A percentile compares a stretch with the other conserved stretches of the same genome.
These are phyloP conservation scores for Chalaropsis ovoidea DNA, from an alignment of 2,329 filamentous ascomycete genomes.

Conservation along the genomic window DNA sequence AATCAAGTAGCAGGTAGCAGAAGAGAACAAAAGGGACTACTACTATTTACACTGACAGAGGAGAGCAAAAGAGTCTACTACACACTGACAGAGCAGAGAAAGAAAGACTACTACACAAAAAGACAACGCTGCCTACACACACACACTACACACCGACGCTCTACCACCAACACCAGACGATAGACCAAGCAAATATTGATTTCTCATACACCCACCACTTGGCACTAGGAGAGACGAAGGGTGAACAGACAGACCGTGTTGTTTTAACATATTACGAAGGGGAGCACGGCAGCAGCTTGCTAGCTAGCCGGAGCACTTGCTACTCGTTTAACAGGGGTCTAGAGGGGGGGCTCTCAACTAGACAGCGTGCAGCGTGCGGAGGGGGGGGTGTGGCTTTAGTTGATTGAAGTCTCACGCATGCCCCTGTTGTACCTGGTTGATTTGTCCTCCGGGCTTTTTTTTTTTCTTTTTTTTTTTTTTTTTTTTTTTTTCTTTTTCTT, in stretches of 20 bases:
- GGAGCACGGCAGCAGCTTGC: slow-evolving; percentile 16
- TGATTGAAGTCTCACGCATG: background rate
- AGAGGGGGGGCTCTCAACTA: background rate
- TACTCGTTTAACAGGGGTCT: slow-evolving; percentile 18
- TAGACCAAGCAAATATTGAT: slow-evolving; percentile 2
- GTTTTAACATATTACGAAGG: slow-evolving; percentile 21
- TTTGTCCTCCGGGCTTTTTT: too few species aligned
- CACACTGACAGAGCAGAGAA: background rate
- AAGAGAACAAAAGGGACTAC: too few species aligned
- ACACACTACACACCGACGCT: background rate
- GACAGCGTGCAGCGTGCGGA: background rate
- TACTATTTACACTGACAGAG: too few species aligned
- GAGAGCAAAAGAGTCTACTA: too few species aligned
- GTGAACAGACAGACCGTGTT: slow-evolving; percentile 13
- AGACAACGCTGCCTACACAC: background rate
- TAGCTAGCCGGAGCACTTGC: slow-evolving; percentile 16
- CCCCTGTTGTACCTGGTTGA: too few species aligned
- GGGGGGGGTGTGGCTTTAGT: background rate
- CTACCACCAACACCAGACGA: background rate
- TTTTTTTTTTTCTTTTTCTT: too few species aligned
- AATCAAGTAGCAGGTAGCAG: too few species aligned
- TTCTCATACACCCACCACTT: slow-evolving; percentile 11
- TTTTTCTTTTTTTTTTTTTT: too few species aligned
- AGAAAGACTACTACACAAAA: background rate
- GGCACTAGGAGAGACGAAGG: slow-evolving; percentile 3